Evolutionary conservation across 441 rosid genomes (phyloP), one percentile per base, ranked within the genome.

Genomic region (Bruguiera hainesii): DNA sequence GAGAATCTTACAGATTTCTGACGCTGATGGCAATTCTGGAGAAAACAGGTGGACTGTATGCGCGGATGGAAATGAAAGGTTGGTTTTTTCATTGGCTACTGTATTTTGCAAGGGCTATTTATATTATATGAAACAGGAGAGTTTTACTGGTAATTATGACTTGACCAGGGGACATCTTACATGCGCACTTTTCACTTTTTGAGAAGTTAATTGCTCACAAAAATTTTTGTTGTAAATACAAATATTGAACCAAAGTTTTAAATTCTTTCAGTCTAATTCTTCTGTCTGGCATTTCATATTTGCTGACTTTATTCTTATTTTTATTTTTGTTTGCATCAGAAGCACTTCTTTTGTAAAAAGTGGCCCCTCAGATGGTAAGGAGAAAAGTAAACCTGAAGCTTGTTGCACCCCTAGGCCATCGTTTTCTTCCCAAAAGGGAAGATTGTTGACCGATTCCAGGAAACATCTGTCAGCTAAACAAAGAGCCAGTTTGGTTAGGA

Each of bases 401-500:
- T 77, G 59, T 65, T 71, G 86, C 74, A 91, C 97, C 33, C 99
- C 98, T 23, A 82, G 80, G 73, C 82, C 82, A 62, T 73, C 60
- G 37, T 46, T 56, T 26, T 60, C 64, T 66, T 69, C 82, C 31
- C 68, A 67, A 52, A 87, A 84, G 61, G 85, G 75, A 69, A 81
- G 71, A 49, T 63, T 61, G 67, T 71, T 75, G 46, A 78, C 75
- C 28, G 83, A 75, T 64, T 82, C 82, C 69, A 87, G 78, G 84
- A 92, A 85, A 81, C 81, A 77, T 61, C 89, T 75, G 71, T 75
- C 95, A 21, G 88, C 95, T 63, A 84, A 73, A 70, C 88, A 80
- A 71, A 81, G 82, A 57, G 90, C 90, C 62, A 83, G 82, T 75
- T 50, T 78, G 49, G 31, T 85, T 28, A 81, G 73, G 80, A 88